Evolutionary conservation across 176 grass and related monocot genomes (phyloP).

Genomic region (Areca catechu): DNA sequence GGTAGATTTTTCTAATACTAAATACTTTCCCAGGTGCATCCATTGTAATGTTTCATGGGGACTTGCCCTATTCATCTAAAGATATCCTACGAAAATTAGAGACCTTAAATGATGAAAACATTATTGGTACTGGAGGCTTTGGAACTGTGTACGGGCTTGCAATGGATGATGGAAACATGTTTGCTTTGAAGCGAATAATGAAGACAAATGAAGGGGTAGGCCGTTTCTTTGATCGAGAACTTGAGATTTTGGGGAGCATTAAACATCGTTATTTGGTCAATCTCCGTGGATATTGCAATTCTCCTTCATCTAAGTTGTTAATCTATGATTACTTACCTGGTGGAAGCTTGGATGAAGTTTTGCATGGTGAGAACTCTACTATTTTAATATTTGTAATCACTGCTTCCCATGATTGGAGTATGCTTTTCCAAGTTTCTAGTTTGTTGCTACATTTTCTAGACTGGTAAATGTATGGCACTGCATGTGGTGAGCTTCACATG

Average conservation of each 20-base stretch:
- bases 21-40: conserved; percentile 59
- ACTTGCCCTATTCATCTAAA: conserved; percentile 93
- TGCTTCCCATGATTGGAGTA: no score
- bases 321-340: conserved; percentile 97
- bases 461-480: no score
- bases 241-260: conserved; percentile 97
- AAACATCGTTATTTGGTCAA: conserved; percentile 99
- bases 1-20: no score
- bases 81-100: conserved; percentile 93
- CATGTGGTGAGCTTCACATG: no score
- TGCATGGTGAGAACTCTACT: conserved; percentile 56
- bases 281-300: conserved; percentile 97
- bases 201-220: conserved; percentile 91
- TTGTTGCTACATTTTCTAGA: no score
- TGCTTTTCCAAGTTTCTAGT: no score
- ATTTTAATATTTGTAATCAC: no score
- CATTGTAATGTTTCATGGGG: conserved; percentile 89
- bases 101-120: conserved; percentile 61
- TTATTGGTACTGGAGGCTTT: conserved; percentile 90
- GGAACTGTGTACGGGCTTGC: conserved; percentile 93
- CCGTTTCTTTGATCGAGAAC: conserved; percentile 90
- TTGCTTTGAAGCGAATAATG: conserved; percentile 96
- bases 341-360: conserved; percentile 92
- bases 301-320: conserved; percentile 78
- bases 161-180: conserved; percentile 88